These are phyloP conservation scores for Linnemannia exigua DNA, from an alignment of 192 early-diverging fungal species.

Conservation along the genomic window DNA sequence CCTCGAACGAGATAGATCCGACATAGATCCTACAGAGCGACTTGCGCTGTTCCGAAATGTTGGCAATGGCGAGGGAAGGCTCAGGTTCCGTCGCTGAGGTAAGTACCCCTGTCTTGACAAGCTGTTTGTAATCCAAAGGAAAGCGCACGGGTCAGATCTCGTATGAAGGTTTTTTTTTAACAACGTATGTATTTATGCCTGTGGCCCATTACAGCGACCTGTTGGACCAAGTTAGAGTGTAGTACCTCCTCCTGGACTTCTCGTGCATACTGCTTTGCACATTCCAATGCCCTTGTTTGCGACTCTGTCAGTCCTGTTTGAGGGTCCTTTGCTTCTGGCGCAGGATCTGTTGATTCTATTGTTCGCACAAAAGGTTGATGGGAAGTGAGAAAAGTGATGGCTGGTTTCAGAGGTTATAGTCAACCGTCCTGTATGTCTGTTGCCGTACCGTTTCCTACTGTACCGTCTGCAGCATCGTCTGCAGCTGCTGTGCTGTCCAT, in stretches of 20 bases:
- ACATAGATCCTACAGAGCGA: slow-evolving; percentile 76
- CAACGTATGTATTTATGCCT: background rate
- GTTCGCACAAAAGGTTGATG: background rate
- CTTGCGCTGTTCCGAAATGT: slow-evolving; percentile 45
- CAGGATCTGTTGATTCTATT: background rate
- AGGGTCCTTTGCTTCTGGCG: slow-evolving; percentile 28
- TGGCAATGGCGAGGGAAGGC: slow-evolving; percentile 39
- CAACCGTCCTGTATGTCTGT: too few relatives aligned
- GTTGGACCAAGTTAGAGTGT: background rate
- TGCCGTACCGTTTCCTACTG: slow-evolving; percentile 11
- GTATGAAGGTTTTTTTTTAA: background rate
- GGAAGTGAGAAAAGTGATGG: background rate
- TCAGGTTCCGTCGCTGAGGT: slow-evolving; percentile 43
- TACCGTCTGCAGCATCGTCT: too few relatives aligned
- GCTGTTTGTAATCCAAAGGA: background rate
- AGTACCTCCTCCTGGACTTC: slow-evolving; percentile 49
- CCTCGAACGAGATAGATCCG: slow-evolving; percentile 89
- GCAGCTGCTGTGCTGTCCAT: background rate
- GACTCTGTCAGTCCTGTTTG: slow-evolving; percentile 26
- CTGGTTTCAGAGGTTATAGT: too few relatives aligned
- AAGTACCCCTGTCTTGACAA: slow-evolving; percentile 30
- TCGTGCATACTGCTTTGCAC: slow-evolving; percentile 38
- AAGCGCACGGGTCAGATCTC: background rate
- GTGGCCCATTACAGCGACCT: background rate
- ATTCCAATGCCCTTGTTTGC: slow-evolving; percentile 27